Evolutionary conservation across 2,329 filamentous ascomycete species (phyloP), one percentile per base, ranked within the genome.

Genomic region (Bisporella sp.): DNA sequence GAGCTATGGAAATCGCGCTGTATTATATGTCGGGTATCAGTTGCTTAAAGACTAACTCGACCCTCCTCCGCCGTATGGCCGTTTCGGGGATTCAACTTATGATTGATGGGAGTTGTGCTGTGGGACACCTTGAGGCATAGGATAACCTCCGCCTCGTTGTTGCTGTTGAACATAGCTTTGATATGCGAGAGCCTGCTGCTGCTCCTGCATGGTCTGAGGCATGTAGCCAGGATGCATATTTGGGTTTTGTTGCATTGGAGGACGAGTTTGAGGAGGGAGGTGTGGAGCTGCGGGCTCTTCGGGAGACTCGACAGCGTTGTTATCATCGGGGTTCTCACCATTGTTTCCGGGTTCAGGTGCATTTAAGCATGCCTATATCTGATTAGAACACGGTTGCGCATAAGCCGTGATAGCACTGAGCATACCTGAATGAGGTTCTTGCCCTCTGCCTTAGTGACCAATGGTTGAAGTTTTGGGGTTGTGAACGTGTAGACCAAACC

Each of bases 401-500:
- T 21, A 21, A 21, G 21, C 21, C 21, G 21, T 21, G 21, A 21
- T 21, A 21, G 21, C 21, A 21, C 21, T 29, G 28, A 12, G 47
- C 57, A 48, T 57, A 96, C 93, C 84, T 99, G 93, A 61, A 99
- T 97, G 59, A 99, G 76, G 69, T 99, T 99, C 81, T 99, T 99
- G 74, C 93, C 93, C 73, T 97, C 93, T 13, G 93, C 87, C 76
- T 97, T 97, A 57, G 93, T 99, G 61, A 97, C 93, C 48, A 99
- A 82, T 56, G 93, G 93, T 73, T 97, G 93, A 50, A 99, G 83
- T 77, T 99, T 99, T 21, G 93, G 93, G 12, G 93, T 99, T 55
- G 92, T 97, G 70, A 97, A 97, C 53, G 92, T 97, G 73, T 97
- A 97, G 64, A 97, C 92, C 33, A 97, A 82, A 59, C 92, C 92